Conservation (phyloP, 2,329 filamentous ascomycete species). For the Akanthomyces uredinophilus region DNA sequence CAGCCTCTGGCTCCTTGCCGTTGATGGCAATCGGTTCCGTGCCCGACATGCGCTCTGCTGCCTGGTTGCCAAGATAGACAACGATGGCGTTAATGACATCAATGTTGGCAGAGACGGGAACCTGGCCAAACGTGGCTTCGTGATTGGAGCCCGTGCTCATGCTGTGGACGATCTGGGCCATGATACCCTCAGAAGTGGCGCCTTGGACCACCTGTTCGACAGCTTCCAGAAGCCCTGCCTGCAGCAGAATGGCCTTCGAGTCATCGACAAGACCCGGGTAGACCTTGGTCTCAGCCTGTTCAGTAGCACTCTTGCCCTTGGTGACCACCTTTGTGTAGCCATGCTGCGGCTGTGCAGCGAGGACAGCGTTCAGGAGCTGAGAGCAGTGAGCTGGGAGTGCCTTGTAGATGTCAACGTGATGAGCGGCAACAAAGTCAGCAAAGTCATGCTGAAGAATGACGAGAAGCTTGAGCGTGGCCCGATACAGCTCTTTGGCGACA, state of each 20-base stretch:
- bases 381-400: constrained; percentile 77
- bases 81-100: constrained; percentile 74
- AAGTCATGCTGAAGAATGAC: constrained; percentile 89
- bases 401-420: constrained; percentile 76
- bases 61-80: constrained; percentile 73
- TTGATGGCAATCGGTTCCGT: constrained; percentile 49
- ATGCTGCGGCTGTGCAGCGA: constrained; percentile 73
- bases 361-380: constrained; percentile 82
- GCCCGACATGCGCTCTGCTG: constrained; percentile 56
- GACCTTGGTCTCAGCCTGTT: constrained; percentile 70
- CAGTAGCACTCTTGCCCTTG: constrained; percentile 47
- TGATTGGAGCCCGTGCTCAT: constrained; percentile 56
- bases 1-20: constrained; percentile 50
- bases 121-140: constrained; percentile 60
- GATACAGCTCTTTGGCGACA: constrained; percentile 77
- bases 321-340: constrained; percentile 65
- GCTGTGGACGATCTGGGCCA: constrained; percentile 71
- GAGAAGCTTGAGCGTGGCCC: constrained; percentile 75
- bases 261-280: constrained; percentile 62
- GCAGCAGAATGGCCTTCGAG: constrained; percentile 48
- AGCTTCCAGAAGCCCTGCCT: constrained; percentile 53
- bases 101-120: constrained; percentile 63
- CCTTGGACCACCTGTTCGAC: constrained; percentile 53
- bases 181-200: constrained; percentile 64
- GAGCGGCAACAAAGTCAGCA: constrained; percentile 84